Evolutionary conservation across 495 filamentous ascomycete species (phyloP).

Genomic region (Xylaria flabelliformis): DNA sequence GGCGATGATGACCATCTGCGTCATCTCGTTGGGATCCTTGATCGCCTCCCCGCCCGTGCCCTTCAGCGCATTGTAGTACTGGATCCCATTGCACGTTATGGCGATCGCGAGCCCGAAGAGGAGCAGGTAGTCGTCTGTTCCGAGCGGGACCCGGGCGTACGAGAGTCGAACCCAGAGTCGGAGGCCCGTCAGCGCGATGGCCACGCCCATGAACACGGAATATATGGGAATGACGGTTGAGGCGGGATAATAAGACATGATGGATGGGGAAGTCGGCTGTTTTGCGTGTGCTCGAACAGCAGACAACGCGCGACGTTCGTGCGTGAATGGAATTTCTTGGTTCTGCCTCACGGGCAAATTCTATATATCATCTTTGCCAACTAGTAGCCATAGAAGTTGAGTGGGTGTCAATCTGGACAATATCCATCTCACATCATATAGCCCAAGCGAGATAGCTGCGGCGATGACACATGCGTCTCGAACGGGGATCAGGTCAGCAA

Average conservation of each 20-base stretch:
- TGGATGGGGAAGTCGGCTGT: neutral
- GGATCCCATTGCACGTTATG: slow-evolving; percentile 18
- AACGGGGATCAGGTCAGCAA: slow-evolving; percentile 2
- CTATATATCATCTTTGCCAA: slow-evolving; percentile 2
- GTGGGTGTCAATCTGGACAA: neutral
- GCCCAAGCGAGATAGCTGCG: neutral
- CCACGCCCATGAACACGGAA: slow-evolving; percentile 23
- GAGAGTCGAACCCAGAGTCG: slow-evolving; percentile 23
- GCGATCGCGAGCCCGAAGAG: slow-evolving; percentile 16
- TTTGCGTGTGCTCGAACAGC: neutral
- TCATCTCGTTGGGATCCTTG: slow-evolving; percentile 4
- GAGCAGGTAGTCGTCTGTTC: slow-evolving; percentile 17
- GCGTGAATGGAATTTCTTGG: neutral
- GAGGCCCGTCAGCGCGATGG: slow-evolving; percentile 2
- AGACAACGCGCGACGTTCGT: neutral
- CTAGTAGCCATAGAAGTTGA: neutral
- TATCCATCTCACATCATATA: neutral
- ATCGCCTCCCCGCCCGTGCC: slow-evolving; percentile 22
- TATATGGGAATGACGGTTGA: slow-evolving; percentile 23
- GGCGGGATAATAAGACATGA: slow-evolving; percentile 21
- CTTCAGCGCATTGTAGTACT: slow-evolving; percentile 23
- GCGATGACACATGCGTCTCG: neutral
- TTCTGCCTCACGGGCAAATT: neutral
- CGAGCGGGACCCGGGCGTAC: slow-evolving; percentile 6
- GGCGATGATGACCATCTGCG: slow-evolving; percentile 18